These are phyloP conservation scores for Aspergillus amoenus DNA, from an alignment of 2,329 filamentous ascomycete species.

Conservation along the genomic window DNA sequence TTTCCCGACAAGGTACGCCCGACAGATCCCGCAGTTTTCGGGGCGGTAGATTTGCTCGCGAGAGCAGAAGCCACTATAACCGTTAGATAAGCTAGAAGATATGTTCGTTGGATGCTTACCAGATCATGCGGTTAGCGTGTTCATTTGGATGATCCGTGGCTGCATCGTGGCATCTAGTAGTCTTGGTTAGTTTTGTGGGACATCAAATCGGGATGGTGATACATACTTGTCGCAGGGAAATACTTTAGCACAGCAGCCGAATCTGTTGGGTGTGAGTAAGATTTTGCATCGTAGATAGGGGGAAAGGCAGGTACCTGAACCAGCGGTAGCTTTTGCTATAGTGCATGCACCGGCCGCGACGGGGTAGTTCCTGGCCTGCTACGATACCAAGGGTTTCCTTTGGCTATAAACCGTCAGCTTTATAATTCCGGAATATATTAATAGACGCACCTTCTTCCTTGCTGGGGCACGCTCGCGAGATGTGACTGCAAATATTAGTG, in stretches of 20 bases:
- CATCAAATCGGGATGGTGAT: background rate
- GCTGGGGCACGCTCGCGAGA: constrained; percentile 29
- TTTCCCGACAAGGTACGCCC: constrained; percentile 67
- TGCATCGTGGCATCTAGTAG: constrained; percentile 68
- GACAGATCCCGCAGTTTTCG: constrained; percentile 74
- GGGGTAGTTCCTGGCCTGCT: constrained; percentile 54
- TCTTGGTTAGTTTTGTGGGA: constrained; percentile 4
- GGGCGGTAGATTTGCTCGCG: constrained; percentile 77
- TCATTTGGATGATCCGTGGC: constrained; percentile 71
- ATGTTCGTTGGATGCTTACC: constrained; percentile 40
- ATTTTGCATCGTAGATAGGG: background rate
- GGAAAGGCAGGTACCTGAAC: constrained; percentile 47
- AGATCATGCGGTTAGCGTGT: constrained; percentile 82
- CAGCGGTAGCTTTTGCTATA: constrained; percentile 57
- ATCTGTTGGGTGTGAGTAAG: constrained; percentile 36
- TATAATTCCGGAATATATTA: background rate
- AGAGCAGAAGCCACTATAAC: constrained; percentile 64
- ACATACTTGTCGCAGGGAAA: constrained; percentile 57
- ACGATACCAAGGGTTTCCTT: constrained; percentile 56
- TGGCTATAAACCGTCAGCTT: constrained; percentile 25
- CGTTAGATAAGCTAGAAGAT: background rate
- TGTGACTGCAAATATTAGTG: constrained; percentile 21
- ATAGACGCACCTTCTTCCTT: constrained; percentile 38
- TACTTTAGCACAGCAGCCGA: constrained; percentile 58
- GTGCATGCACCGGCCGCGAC: constrained; percentile 54